Evolutionary conservation across 495 filamentous ascomycete genomes (phyloP), one percentile per base, ranked within the genome.

Genomic region (Hypoxylon intermedium): DNA sequence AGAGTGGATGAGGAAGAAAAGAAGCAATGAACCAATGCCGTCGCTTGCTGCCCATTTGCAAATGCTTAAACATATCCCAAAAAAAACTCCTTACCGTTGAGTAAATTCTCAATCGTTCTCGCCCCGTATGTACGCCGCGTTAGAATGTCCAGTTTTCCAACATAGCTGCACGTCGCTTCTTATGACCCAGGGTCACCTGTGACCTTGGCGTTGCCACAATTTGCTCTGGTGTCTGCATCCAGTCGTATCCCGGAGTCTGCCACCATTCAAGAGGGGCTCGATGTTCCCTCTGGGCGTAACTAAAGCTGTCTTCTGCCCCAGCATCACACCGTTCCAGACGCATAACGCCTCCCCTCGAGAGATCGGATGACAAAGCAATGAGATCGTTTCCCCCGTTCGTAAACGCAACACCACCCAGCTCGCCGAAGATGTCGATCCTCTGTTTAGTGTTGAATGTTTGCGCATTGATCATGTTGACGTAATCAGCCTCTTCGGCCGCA

Each of bases 401-500:
- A 59, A 92, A 89, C 31, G 83, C 83, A 2, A 91, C 80, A 2
- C 93, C 93, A 2, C 85, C 91, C 21, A 95, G 83, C 61, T 93
- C 89, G 12, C 93, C 92, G 65, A 95, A 96, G 67, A 96, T 87
- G 59, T 92, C 89, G 2, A 96, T 74, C 6, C 85, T 87, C 67
- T 97, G 93, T 53, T 85, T 85, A 9, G 81, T 79, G 6, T 77
- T 72, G 71, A 84, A 92, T 9, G 80, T 84, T 58, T 79, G 78
- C 13, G 89, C 90, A 53, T 96, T 88, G 55, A 96, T 85, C 28
- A 97, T 77, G 30, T 83, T 85, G 44, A 98, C 80, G 36, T 87
- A 84, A 68, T 98, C 93, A 3, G 92, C 91, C 28, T 90, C 89
- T 67, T 98, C 93, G 7, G 87, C 88, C 37, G 89, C 83, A 7